A percentile compares a stretch with the other conserved stretches of the same genome.
Evolutionary conservation across 495 filamentous ascomycete genomes (phyloP).

Genomic region (Halenospora varia): DNA sequence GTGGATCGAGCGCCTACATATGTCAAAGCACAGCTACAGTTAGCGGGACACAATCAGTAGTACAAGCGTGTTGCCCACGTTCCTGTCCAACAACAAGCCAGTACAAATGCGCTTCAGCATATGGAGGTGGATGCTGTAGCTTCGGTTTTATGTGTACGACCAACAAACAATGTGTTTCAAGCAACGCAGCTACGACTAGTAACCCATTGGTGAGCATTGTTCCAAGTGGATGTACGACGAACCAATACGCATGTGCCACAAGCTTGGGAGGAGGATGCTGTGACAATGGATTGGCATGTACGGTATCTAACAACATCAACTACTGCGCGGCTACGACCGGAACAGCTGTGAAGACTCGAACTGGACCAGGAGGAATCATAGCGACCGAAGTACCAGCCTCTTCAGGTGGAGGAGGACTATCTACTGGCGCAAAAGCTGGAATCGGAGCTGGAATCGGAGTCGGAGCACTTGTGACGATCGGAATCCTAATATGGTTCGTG

Average conservation of each 20-base stretch:
- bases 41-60: conserved; percentile 2
- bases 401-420: conserved; percentile 9
- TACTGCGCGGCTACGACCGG: conserved; percentile 11
- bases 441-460: conserved; percentile 21
- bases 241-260: conserved; percentile 18
- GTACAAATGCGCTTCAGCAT: conserved; percentile 20
- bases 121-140: conserved; percentile 21
- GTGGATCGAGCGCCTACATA: conserved; percentile 7
- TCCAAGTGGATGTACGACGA: conserved; percentile 19
- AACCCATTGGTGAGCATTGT: conserved; percentile 3
- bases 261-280: conserved; percentile 23
- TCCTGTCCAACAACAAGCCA: conserved; percentile 11
- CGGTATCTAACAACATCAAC: conserved; percentile 13
- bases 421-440: conserved; percentile 24
- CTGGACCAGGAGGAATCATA: conserved; percentile 7
- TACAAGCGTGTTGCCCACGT: conserved; percentile 16
- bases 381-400: background rate
- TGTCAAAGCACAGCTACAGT: conserved; percentile 16
- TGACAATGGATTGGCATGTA: conserved; percentile 15
- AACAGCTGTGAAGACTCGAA: conserved; percentile 9
- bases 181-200: background rate
- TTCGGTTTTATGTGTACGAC: conserved; percentile 14
- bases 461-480: conserved; percentile 1
- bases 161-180: conserved; percentile 7
- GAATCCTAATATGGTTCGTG: conserved; percentile 16